Conservation (phyloP, 495 filamentous ascomycete species). For the Aspergillus sparsus region DNA sequence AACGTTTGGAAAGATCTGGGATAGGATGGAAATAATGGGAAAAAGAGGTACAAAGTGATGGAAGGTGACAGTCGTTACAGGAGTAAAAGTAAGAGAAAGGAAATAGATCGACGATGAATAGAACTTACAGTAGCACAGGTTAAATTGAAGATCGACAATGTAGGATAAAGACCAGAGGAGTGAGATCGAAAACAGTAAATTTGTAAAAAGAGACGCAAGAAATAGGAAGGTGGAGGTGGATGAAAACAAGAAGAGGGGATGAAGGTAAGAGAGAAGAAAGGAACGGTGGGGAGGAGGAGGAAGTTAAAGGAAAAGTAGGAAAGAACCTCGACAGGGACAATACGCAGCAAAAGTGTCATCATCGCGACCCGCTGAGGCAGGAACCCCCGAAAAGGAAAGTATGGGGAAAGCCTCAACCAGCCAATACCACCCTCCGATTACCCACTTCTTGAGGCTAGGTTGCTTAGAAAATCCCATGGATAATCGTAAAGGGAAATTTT, state of each 20-base stretch:
- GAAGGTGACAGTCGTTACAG: conserved; percentile 10
- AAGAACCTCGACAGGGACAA: not conserved
- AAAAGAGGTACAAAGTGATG: conserved; percentile 1
- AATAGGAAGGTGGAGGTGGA: conserved; percentile 17
- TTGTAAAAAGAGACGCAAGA: conserved; percentile 6
- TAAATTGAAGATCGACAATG: conserved; percentile 5
- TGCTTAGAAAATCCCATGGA: not conserved
- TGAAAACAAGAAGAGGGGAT: conserved; percentile 17
- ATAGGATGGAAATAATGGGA: no score
- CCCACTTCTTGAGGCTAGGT: not conserved
- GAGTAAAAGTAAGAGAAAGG: conserved; percentile 9
- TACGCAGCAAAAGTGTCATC: conserved; percentile 10
- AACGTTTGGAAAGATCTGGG: no score
- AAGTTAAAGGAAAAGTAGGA: conserved; percentile 11
- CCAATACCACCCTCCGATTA: conserved; percentile 12
- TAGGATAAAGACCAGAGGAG: not conserved
- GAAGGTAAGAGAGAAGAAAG: conserved; percentile 15
- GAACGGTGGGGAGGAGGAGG: conserved; percentile 11
- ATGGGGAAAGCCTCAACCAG: conserved; percentile 3
- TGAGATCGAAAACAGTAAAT: conserved; percentile 2
- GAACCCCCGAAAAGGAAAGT: conserved; percentile 22
- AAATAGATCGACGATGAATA: not conserved
- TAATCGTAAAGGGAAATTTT: not conserved
- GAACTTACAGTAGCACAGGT: conserved; percentile 2
- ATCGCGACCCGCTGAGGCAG: conserved; percentile 19